phyloP scores from a whole-genome alignment of 257 asterid genomes.

The Cinchona pubescens region DNA sequence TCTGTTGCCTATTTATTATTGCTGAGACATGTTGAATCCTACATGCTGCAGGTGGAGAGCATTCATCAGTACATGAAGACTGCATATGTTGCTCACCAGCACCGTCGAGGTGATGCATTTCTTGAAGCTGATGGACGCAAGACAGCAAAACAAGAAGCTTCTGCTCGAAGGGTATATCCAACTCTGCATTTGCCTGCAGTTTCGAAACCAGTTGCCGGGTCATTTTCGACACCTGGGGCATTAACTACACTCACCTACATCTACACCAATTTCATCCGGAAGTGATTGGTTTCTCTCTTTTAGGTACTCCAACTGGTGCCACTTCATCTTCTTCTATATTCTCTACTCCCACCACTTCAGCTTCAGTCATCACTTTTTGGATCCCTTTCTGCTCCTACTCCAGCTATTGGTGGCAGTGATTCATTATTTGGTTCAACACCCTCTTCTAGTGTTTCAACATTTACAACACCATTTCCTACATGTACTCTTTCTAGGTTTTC shows the following conservation, averaged over 20 bases:
- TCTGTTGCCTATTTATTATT: neutral
- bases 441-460: constrained; percentile 54
- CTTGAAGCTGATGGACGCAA: constrained; percentile 95
- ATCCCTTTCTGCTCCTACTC: constrained; percentile 48
- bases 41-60: constrained; percentile 67
- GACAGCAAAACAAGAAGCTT: constrained; percentile 92
- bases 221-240: constrained; percentile 51
- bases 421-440: constrained; percentile 68
- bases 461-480: constrained; percentile 70
- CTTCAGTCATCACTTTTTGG: constrained; percentile 62
- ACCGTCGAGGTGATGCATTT: constrained; percentile 83
- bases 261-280: constrained; percentile 59
- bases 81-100: constrained; percentile 90
- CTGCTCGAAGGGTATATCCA: constrained; percentile 94
- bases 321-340: constrained; percentile 58
- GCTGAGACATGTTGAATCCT: neutral
- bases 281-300: constrained; percentile 64
- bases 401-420: constrained; percentile 47
- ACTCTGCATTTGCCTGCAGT: constrained; percentile 74
- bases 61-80: constrained; percentile 92
- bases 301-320: constrained; percentile 63
- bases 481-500: constrained; percentile 34
- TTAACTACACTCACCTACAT: constrained; percentile 41
- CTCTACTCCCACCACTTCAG: constrained; percentile 64
- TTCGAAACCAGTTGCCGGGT: constrained; percentile 54